A percentile compares a stretch with the other conserved stretches of the same genome.
Evolutionary conservation across 2,329 filamentous ascomycete species (phyloP).

Genomic region (Zopfia rhizophila): DNA sequence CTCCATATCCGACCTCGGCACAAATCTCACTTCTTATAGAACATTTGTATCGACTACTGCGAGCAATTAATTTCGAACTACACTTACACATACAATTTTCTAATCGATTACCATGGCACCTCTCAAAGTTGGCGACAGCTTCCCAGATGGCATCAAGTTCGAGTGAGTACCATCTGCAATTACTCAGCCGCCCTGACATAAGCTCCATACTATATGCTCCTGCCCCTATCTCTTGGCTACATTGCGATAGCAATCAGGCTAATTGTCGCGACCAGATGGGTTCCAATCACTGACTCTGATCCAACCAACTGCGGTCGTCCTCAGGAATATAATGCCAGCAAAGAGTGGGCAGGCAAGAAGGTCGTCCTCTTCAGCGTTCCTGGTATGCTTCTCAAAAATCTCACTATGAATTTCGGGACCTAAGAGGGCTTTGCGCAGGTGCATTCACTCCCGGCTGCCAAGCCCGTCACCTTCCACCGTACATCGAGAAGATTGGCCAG

Average conservation of each 20-base stretch:
- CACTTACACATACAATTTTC: conserved; percentile 9
- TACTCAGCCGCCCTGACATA: background rate
- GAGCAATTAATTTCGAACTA: too few relatives aligned
- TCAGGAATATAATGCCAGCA: conserved; percentile 80
- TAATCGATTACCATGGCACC: conserved; percentile 63
- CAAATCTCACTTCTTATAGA: background rate
- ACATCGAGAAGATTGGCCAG: conserved; percentile 75
- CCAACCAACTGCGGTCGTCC: conserved; percentile 83
- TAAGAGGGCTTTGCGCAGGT: too few relatives aligned
- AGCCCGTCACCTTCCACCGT: conserved; percentile 81
- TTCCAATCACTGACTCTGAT: conserved; percentile 77
- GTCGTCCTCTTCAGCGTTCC: conserved; percentile 76
- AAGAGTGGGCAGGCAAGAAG: conserved; percentile 77
- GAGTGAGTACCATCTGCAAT: conserved; percentile 59
- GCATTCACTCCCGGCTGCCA: conserved; percentile 92
- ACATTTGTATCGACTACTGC: too few relatives aligned
- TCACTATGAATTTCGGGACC: too few relatives aligned
- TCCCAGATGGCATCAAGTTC: conserved; percentile 85
- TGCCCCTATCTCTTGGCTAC: background rate
- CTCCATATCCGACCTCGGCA: background rate
- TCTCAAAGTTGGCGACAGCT: conserved; percentile 82
- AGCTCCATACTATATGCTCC: conserved; percentile 6
- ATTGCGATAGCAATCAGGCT: conserved; percentile 1
- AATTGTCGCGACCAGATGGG: conserved; percentile 65
- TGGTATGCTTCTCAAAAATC: conserved; percentile 52